These are phyloP conservation scores for Parafenestella ontariensis DNA, from an alignment of 2,329 filamentous ascomycete species.

Conservation along the genomic window DNA sequence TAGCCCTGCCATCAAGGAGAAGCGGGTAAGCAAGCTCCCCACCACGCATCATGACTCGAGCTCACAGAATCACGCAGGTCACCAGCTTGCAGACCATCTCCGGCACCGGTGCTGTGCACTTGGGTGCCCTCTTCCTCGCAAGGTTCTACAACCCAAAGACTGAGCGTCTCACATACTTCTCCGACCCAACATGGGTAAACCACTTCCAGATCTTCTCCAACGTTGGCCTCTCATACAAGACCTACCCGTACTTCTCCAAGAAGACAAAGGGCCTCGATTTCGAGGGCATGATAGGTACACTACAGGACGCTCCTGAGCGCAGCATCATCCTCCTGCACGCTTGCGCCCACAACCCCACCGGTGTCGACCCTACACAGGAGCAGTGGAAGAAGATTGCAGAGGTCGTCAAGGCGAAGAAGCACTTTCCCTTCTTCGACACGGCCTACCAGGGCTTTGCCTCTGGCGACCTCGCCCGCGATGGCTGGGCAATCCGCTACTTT, in stretches of 20 bases:
- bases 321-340: constrained; percentile 92
- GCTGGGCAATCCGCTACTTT: constrained; percentile 93
- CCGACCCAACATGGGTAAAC: constrained; percentile 96
- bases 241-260: constrained; percentile 94
- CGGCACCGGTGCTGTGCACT: constrained; percentile 91
- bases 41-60: constrained; percentile 30
- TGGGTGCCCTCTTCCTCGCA: constrained; percentile 91
- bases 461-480: constrained; percentile 83
- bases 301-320: constrained; percentile 73
- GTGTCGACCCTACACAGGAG: constrained; percentile 89
- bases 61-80: constrained; percentile 54
- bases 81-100: constrained; percentile 93
- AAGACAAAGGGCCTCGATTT: constrained; percentile 91
- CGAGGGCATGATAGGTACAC: constrained; percentile 78
- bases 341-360: constrained; percentile 97
- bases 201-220: constrained; percentile 99
- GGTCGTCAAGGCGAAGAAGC: constrained; percentile 76
- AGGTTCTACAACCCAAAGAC: constrained; percentile 78
- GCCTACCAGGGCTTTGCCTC: constrained; percentile 99
- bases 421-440: constrained; percentile 98
- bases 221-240: constrained; percentile 76
- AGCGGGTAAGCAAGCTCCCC: constrained; percentile 65
- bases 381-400: constrained; percentile 92
- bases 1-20: constrained; percentile 83
- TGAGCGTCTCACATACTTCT: constrained; percentile 83